Base-by-base conservation (phyloP, 2,329 filamentous ascomycete genomes). In the Arthrobotrys pseudoclavata region DNA sequence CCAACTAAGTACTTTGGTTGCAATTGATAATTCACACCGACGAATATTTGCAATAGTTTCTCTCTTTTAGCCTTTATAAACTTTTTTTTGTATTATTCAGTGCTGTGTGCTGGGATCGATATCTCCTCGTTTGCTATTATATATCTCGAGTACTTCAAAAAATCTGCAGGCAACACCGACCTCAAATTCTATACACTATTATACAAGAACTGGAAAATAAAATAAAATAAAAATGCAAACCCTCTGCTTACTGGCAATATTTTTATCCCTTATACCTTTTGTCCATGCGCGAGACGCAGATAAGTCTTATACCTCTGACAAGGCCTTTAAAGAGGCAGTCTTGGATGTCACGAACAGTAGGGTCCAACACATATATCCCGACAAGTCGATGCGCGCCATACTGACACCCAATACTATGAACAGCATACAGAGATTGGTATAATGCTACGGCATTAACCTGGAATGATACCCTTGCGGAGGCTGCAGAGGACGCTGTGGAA, bases 401-500 rank as follows among this genome's bases (percentile, higher is more conserved):
- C 12, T 40, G 12, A 40, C 31, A 34, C 31, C 12, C 12, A 40
- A 40, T n/a, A 2, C 13, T 42, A 3, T 26, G 26, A 34, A 66
- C 55, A 77, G 74, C 61, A 24, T 77, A 71, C 37, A 79, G 75
- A 62, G 75, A 79, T 22, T 74, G 69, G 69, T 79, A 79, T 48
- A 79, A 79, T 48, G 75, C 75, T 24, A 74, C 69, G 2, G 75
- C 60, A 20, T 40, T 79, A 15, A 60, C 55, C 18, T 79, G 75
- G 75, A 79, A 79, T 45, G 69, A 79, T 47, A 79, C 75, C 12
- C 69, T 79, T 6, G 75, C 64, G 18, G 63, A 70, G 29, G 74
- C 74, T 3, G 74, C 50, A 31, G 74, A 68, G 10, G 37, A 52
- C 45, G 74, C 74, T 5, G 48, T 77, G 20, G 67, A 67, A 13